Evolutionary conservation across 345 rosid genomes (phyloP).

Genomic region (Euphorbia pulcherrima): DNA sequence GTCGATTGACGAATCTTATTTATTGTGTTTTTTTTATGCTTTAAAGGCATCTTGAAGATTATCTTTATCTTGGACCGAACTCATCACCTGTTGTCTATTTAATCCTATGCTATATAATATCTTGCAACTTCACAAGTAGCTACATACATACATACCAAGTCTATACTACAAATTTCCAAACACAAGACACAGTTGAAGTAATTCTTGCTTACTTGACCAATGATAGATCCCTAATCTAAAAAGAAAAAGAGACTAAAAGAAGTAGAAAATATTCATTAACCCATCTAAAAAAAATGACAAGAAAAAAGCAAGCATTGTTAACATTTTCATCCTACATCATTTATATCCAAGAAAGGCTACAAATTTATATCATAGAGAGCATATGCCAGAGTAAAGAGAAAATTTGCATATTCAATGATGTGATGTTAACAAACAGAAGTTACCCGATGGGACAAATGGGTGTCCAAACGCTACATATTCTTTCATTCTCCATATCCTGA

Average conservation of each 20-base stretch:
- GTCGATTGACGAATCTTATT: background rate
- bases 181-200: background rate
- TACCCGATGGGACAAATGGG: constrained; percentile 91
- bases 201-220: background rate
- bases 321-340: background rate
- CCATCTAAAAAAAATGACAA: background rate
- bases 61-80: background rate
- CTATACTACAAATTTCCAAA: background rate
- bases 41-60: background rate
- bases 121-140: background rate
- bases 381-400: background rate
- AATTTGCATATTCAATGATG: background rate
- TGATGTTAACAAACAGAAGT: constrained; percentile 6
- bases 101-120: background rate
- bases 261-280: background rate
- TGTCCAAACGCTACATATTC: constrained; percentile 82
- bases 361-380: background rate
- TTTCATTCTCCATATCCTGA: constrained; percentile 61
- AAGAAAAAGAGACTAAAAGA: background rate
- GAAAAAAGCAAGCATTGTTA: background rate
- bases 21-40: background rate
- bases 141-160: background rate
- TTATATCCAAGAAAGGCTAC: background rate
- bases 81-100: background rate
- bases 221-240: background rate